Base-by-base conservation (phyloP, 805 yeast species). In the Zygosaccharomyces gambellarensis region DNA sequence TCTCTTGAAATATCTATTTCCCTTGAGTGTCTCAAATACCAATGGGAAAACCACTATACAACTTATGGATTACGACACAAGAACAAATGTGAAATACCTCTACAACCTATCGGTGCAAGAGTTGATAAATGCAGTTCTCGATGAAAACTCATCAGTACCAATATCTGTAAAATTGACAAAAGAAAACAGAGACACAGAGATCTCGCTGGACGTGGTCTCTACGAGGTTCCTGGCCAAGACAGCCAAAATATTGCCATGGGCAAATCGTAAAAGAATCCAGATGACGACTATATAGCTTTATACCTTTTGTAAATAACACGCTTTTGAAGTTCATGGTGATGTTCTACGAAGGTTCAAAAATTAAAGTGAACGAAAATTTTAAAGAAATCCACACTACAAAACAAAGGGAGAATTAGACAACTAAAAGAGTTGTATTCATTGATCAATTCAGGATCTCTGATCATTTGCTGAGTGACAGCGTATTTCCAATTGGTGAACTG, bases 191-290 rank as follows among this genome's bases (percentile, higher is more conserved):
- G 54, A 50, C 10, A 46, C 48, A 14, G 32, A 44, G 2, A 29
- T 28, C 8, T 38, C 54, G 14, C 46, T 42, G 11, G 39, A 44
- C n/a, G 43, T 46, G 7, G 36, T 53, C 11, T 27, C 52, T 5
- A 17, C 47, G 1, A 47, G 49, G 14, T 39, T 61, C 10, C 23
- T 49, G 2, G 47, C 40, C 7, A 60, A 54, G 17, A 39, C 53
- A 2, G 42, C 45, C 6, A 57, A 49, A 19, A 31, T 53, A 11
- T 36, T 61, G 3, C 58, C 61, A 3, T 61, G 63, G 63, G 43
- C 60, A 1, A 46, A 36, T 23, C 51, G 45, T 11, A 38, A 47
- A 5, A 50, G 52, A 39, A 49, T 57, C 2, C 39, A 47, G 11
- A 39, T 56, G 36, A 31, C 45, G 36, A 31, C 45, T 34, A 34